Percentiles rank a stretch among this genome's conserved stretches.
These are phyloP conservation scores for Tuber aestivum DNA, from an alignment of 495 filamentous ascomycete species.

Conservation along the genomic window DNA sequence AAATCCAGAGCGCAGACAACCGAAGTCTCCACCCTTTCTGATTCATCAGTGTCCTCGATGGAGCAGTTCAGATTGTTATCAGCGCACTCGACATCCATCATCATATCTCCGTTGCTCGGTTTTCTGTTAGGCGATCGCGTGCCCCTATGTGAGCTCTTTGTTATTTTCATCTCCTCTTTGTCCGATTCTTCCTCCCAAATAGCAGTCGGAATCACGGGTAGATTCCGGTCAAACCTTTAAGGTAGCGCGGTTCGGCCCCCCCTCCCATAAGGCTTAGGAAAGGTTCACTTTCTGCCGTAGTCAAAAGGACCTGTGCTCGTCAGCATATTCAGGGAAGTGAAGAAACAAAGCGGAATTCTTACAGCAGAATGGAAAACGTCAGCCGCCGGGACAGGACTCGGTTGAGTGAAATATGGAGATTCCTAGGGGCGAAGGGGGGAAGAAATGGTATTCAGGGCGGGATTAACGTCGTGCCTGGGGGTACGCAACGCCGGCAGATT, in stretches of 20 bases:
- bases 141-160: slow-evolving; percentile 49
- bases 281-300: slow-evolving; percentile 96
- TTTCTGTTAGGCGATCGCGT: slow-evolving; percentile 61
- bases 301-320: slow-evolving; percentile 71
- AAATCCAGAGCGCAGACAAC: slow-evolving; percentile 92
- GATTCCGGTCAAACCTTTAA: slow-evolving; percentile 75
- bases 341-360: slow-evolving; percentile 46
- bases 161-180: slow-evolving; percentile 68
- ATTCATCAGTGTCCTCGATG: slow-evolving; percentile 58
- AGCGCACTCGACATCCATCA: slow-evolving; percentile 64
- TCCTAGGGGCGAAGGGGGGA: slow-evolving; percentile 73
- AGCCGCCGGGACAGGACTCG: slow-evolving; percentile 65
- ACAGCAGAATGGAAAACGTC: slow-evolving; percentile 73
- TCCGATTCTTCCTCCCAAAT: slow-evolving; percentile 57
- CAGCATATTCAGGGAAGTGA: slow-evolving; percentile 8
- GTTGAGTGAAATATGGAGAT: slow-evolving; percentile 75
- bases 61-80: slow-evolving; percentile 56
- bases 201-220: slow-evolving; percentile 55
- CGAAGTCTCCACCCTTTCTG: slow-evolving; percentile 67
- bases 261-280: slow-evolving; percentile 61
- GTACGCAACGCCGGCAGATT: too few relatives aligned
- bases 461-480: too few relatives aligned
- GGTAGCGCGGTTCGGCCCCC: slow-evolving; percentile 67
- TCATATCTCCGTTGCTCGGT: slow-evolving; percentile 59
- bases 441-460: slow-evolving; percentile 30